phyloP scores from a whole-genome alignment of 208 protist genomes.

The Tritrichomonas foetus region DNA sequence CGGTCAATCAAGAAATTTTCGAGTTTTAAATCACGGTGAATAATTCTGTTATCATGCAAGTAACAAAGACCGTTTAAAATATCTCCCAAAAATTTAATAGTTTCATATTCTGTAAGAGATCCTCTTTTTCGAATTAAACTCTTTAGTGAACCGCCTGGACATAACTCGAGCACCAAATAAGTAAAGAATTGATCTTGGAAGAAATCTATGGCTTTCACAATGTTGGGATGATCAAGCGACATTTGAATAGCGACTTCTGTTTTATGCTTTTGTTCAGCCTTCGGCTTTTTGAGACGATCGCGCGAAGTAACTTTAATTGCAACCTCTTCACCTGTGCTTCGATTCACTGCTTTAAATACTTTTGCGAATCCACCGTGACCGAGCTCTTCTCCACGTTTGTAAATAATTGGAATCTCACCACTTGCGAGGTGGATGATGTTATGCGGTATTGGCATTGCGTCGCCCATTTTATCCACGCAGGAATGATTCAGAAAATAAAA shows the following conservation, averaged over 20 bases:
- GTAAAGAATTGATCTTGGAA: conserved; percentile 83
- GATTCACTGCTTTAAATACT: neutral
- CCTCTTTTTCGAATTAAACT: neutral
- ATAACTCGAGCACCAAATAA: conserved; percentile 91
- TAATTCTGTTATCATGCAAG: conserved; percentile 62
- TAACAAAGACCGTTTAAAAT: neutral
- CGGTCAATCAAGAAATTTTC: conserved; percentile 84
- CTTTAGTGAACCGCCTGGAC: conserved; percentile 48
- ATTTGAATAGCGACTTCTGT: conserved; percentile 90
- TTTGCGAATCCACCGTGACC: conserved; percentile 9
- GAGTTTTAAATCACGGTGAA: conserved; percentile 92
- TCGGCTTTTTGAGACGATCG: neutral
- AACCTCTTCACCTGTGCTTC: conserved; percentile 51
- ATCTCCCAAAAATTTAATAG: neutral
- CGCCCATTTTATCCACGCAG: no score
- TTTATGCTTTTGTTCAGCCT: conserved; percentile 59
- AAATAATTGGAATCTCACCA: no score
- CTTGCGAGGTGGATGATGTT: no score
- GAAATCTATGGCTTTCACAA: conserved; percentile 82
- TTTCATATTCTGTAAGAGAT: neutral
- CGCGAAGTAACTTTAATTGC: conserved; percentile 87
- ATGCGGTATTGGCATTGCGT: no score
- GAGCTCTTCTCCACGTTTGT: neutral
- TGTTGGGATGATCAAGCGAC: conserved; percentile 79
- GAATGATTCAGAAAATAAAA: no score